Conservation (phyloP, 768 basidiomycete species). For the Calvatia gigantea region DNA sequence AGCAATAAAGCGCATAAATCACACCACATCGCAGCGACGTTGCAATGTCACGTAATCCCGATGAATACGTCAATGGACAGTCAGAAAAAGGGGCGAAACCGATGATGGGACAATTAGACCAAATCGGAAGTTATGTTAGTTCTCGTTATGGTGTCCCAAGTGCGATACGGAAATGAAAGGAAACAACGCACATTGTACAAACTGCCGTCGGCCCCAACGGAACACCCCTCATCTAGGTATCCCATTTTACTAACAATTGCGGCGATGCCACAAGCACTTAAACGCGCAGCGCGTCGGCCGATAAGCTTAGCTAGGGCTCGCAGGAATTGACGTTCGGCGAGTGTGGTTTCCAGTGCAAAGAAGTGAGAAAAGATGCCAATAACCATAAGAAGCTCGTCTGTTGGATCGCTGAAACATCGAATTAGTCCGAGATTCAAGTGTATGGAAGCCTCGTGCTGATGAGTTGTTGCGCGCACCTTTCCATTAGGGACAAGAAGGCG, state of each 20-base stretch:
- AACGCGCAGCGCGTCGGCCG: slow-evolving; percentile 82
- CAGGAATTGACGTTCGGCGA: slow-evolving; percentile 98
- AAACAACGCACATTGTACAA: slow-evolving; percentile 78
- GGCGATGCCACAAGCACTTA: slow-evolving; percentile 95
- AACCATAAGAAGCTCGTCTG: slow-evolving; percentile 94
- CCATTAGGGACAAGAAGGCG: slow-evolving; percentile 95
- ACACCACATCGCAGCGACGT: neutral
- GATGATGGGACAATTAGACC: neutral
- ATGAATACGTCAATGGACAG: neutral
- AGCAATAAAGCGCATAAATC: neutral
- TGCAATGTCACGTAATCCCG: neutral
- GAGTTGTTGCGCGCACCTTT: slow-evolving; percentile 54
- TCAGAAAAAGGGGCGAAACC: neutral
- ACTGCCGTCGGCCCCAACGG: slow-evolving; percentile 91
- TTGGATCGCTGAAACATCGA: slow-evolving; percentile 66
- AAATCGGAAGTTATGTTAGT: neutral
- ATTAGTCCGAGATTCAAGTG: neutral
- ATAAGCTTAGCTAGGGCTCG: slow-evolving; percentile 87
- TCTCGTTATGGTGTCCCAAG: no score
- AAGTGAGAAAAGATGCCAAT: slow-evolving; percentile 98
- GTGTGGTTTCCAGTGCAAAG: slow-evolving; percentile 93
- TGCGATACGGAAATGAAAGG: no score
- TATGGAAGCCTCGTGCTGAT: neutral
- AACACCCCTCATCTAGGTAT: slow-evolving; percentile 86
- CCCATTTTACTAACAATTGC: slow-evolving; percentile 95